phyloP scores from a whole-genome alignment of 1,284 basidiomycete genomes.

The Puccinia novopanici region DNA sequence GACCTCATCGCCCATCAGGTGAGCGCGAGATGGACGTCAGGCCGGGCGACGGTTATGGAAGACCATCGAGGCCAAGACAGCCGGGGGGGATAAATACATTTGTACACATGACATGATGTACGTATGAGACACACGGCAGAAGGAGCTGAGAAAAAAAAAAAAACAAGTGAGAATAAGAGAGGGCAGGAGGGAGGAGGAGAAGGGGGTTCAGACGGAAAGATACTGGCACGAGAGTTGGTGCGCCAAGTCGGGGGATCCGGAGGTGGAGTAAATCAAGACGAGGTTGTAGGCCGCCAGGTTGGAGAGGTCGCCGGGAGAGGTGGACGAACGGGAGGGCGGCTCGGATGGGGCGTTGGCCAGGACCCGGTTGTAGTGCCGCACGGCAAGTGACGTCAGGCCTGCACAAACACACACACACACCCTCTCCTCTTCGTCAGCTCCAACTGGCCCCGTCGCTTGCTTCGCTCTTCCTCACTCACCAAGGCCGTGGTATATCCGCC shows the following conservation, averaged over 20 bases:
- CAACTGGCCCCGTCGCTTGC: neutral
- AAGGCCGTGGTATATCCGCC: constrained; percentile 83
- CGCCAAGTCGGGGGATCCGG: constrained; percentile 66
- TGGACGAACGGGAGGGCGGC: neutral
- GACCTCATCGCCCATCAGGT: too few species aligned
- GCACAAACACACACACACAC: constrained; percentile 9
- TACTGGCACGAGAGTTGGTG: constrained; percentile 58
- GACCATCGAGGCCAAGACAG: too few species aligned
- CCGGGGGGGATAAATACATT: too few species aligned
- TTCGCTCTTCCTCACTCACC: constrained; percentile 63
- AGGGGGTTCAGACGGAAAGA: constrained; percentile 53
- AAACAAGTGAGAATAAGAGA: neutral
- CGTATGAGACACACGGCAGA: too few species aligned
- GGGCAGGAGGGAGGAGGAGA: neutral
- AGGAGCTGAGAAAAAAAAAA: too few species aligned
- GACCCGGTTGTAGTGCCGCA: constrained; percentile 77
- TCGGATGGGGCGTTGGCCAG: constrained; percentile 63
- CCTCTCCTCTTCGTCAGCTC: neutral
- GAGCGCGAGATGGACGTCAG: too few species aligned
- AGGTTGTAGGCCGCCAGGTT: constrained; percentile 83
- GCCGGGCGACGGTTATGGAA: too few species aligned
- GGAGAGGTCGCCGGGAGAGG: constrained; percentile 47
- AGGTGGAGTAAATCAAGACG: constrained; percentile 74
- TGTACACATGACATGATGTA: too few species aligned
- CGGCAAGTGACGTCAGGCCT: constrained; percentile 79